Evolutionary conservation across 2,329 filamentous ascomycete species (phyloP), one percentile per base, ranked within the genome.

Genomic region (Trichophaea hybrida): DNA sequence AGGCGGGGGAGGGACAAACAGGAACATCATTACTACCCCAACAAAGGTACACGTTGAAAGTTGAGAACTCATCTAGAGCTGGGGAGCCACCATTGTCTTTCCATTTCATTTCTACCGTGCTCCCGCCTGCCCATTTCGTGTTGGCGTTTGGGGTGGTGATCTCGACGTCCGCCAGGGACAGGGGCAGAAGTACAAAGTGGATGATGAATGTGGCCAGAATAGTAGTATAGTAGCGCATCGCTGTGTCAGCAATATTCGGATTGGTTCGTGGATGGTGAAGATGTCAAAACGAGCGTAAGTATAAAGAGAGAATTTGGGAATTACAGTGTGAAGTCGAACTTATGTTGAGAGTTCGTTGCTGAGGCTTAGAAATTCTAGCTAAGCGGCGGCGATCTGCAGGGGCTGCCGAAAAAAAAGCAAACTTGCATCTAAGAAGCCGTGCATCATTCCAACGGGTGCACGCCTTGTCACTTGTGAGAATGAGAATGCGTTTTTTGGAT

Each of bases 91-190:
- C 49, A 4, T 51, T 54, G 53, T 61, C 44, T 40, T 55, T 33
- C 59, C 57, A 64, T 32, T 59, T 44, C 31, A 60, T 50, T n/a
- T 46, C 49, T 10, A 63, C 55, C 7, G 53, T 63, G 8, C 8
- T 58, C 10, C 61, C 48, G 7, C 46, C 56, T 5, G 24, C 46
- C 54, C 54, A 59, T 33, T 40, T 59, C 10, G 53, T 49, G 10
- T 35, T 46, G 5, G 57, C 49, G 10, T 35, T 58, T 15, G 57
- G 59, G 3, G 54, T 49, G 15, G 37, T 50, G 37, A 62, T 59
- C 17, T 57, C n/a, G 5, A 68, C 65, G 44, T 70, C 67, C n/a
- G 68, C 68, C 35, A 68, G 59, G n/a, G 63, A 65, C 24, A 68
- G 54, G 8, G 68, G 66, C 40, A 53, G 43, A 32, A 31, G 37